Evolutionary conservation across 1,284 basidiomycete species (phyloP).

Genomic region (Melampsora americana): DNA sequence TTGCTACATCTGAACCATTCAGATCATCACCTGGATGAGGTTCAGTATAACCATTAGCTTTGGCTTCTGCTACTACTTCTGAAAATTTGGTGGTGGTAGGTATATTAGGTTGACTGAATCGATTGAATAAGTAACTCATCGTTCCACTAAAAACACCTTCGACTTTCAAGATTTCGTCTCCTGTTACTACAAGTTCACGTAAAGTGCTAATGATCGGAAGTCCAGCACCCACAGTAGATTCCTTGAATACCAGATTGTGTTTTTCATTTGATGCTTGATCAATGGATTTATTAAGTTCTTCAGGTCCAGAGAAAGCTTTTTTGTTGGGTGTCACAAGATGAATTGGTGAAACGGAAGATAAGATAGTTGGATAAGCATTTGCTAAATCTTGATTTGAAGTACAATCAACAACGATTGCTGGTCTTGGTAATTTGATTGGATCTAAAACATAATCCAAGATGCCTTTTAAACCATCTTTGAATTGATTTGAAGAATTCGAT

Average conservation of each 20-base stretch:
- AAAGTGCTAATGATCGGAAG: conserved; percentile 87
- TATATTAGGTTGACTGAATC: conserved; percentile 60
- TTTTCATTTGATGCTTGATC: conserved; percentile 59
- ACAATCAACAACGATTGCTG: conserved; percentile 84
- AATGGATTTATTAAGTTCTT: conserved; percentile 69
- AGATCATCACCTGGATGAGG: conserved; percentile 96
- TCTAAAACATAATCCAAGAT: conserved; percentile 51
- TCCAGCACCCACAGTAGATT: conserved; percentile 93
- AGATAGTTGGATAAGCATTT: conserved; percentile 74
- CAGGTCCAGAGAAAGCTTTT: conserved; percentile 82
- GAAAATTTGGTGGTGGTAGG: conserved; percentile 23
- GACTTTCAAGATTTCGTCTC: conserved; percentile 69
- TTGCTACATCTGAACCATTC: conserved; percentile 91
- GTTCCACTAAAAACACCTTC: conserved; percentile 85
- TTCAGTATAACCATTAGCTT: conserved; percentile 93
- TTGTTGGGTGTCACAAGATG: conserved; percentile 96
- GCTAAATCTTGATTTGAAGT: conserved; percentile 84
- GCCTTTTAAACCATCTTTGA: conserved; percentile 10
- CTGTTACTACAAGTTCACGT: conserved; percentile 84
- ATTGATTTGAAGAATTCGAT: background rate
- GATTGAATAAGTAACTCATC: conserved; percentile 98
- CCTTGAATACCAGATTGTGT: conserved; percentile 74
- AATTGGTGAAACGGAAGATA: conserved; percentile 62
- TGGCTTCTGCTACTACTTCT: conserved; percentile 60
- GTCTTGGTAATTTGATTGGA: conserved; percentile 59